Base-by-base conservation (phyloP, 1,284 basidiomycete species). In the Sphagnurus paluster region DNA sequence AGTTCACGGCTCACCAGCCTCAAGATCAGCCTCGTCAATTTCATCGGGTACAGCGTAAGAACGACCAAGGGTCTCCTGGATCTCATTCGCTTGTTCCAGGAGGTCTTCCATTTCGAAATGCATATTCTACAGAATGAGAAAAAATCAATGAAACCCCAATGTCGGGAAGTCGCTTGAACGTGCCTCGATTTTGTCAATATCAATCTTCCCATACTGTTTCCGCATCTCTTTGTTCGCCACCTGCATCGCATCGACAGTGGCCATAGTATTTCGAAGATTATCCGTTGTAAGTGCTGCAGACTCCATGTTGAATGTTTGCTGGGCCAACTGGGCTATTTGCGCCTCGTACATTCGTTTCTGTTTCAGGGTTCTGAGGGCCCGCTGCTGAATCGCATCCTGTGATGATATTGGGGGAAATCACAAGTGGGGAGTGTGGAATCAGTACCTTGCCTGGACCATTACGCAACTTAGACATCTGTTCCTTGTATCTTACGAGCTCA, bases 301-400 rank as follows among this genome's bases (percentile, higher is more conserved):
- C 71, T 99, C 96, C 93, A 99, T 99, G 70, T 99, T 99, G 76
- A 93, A 99, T 17, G 91, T 87, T 68, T 99, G 97, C 65, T 99
- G 97, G 39, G 90, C 78, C 10, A 99, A 77, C 66, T 98, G 93
- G 7, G 82, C 78, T 28, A 98, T 79, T 67, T 99, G 97, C 11
- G 75, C 74, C 66, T 99, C 97, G 71, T 99, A 96, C 87, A 98
- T 86, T 64, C 86, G 82, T 74, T 94, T 98, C 72, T 99, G 97
- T 70, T 94, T 94, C 39, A 99, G 77, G 2, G 93, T 93, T 42
- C 93, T 80, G 36, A 99, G 71, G 0, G 96, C 97, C n/a, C 97
- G 84, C 66, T 96, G 89, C 67, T 98, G 93, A 32, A 99, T 90
- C 1, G 97, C 95, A 50, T 79, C 74, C 92, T 97, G 14, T 20